A percentile compares a stretch with the other conserved stretches of the same genome.
phyloP scores from a whole-genome alignment of 2,329 filamentous ascomycete genomes.

The Venturia pyrina region DNA sequence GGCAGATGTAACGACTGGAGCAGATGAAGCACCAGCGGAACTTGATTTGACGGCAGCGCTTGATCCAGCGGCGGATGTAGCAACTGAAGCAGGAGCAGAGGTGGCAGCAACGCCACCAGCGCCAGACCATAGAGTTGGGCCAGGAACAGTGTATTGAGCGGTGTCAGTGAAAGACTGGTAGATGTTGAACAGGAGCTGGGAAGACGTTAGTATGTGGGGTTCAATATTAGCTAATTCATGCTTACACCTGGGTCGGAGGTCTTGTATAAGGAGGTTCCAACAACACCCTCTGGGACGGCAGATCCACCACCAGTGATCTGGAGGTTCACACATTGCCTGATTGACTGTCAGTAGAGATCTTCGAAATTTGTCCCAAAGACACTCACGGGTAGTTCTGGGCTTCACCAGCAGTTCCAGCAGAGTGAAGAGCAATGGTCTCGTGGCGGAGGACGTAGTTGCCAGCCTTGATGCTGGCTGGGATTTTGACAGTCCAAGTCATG shows the following conservation, averaged over 20 bases:
- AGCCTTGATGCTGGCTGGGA: slow-evolving; percentile 42
- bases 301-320: slow-evolving; percentile 13
- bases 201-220: background rate
- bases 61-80: background rate
- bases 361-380: background rate
- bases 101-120: background rate
- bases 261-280: slow-evolving; percentile 11
- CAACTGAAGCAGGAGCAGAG: background rate
- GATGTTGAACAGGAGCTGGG: slow-evolving; percentile 12
- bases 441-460: slow-evolving; percentile 52
- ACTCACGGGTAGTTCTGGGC: slow-evolving; percentile 34
- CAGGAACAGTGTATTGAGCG: slow-evolving; percentile 12
- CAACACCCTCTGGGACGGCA: slow-evolving; percentile 8
- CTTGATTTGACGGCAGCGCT: background rate
- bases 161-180: slow-evolving; percentile 7
- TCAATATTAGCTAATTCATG: background rate
- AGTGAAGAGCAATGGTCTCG: slow-evolving; percentile 53
- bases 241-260: slow-evolving; percentile 12
- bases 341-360: background rate
- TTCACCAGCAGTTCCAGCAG: slow-evolving; percentile 32
- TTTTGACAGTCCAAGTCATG: slow-evolving; percentile 39
- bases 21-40: background rate
- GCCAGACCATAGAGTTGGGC: slow-evolving; percentile 10
- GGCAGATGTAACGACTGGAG: background rate
- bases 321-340: slow-evolving; percentile 13